Percentiles rank a stretch among this genome's conserved stretches.
phyloP scores from a whole-genome alignment of 2,329 filamentous ascomycete species.

The Cladosporium sp. region DNA sequence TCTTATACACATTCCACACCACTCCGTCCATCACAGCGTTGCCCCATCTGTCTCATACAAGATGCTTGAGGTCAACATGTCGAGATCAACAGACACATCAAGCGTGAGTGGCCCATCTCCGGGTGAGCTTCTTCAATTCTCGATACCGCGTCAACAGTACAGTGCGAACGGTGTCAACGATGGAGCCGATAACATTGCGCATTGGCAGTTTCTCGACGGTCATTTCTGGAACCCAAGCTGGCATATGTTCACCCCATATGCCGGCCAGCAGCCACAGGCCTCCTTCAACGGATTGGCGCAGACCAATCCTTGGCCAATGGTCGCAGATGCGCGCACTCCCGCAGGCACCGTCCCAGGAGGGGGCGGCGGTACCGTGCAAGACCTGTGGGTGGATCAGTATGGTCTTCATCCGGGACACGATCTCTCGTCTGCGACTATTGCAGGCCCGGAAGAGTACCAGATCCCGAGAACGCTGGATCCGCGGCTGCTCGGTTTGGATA shows the following conservation, averaged over 20 bases:
- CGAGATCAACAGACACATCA: not conserved
- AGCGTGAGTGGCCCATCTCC: not conserved
- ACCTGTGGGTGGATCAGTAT: not conserved
- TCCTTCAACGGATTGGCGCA: not conserved
- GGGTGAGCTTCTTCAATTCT: not conserved
- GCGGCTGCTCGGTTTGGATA: not conserved
- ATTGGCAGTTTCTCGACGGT: not conserved
- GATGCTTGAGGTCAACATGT: not conserved
- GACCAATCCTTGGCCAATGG: not conserved
- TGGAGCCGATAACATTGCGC: not conserved
- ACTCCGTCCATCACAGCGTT: not conserved
- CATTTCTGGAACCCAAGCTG: not conserved
- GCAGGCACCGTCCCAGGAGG: not conserved
- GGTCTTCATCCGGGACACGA: not conserved
- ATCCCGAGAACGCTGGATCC: not conserved
- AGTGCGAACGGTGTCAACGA: not conserved
- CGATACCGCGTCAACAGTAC: not conserved
- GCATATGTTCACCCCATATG: not conserved
- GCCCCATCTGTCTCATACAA: not conserved
- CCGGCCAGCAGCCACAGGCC: not conserved
- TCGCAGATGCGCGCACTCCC: not conserved
- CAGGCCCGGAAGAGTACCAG: not conserved
- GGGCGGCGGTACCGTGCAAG: not conserved
- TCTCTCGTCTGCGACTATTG: not conserved
- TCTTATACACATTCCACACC: not conserved